A percentile compares a stretch with the other conserved stretches of the same genome.
Evolutionary conservation across 768 basidiomycete genomes (phyloP).

Genomic region (Rickenella mellea): DNA sequence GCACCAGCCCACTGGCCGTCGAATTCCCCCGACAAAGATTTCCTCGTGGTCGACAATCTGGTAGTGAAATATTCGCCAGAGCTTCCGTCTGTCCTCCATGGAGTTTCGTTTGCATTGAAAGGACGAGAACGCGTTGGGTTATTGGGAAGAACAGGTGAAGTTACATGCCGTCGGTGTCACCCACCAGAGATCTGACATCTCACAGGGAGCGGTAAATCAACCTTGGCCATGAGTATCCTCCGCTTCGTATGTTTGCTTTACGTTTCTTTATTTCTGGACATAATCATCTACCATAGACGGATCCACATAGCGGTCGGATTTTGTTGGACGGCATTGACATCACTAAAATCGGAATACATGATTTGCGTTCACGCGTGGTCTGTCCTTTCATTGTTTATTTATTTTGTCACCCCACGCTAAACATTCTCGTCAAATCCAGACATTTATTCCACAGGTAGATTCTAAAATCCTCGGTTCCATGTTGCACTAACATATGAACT

Average conservation of each 20-base stretch:
- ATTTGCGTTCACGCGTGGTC: conserved; percentile 16
- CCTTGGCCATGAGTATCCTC: conserved; percentile 30
- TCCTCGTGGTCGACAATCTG: conserved; percentile 67
- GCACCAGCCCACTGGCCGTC: conserved; percentile 94
- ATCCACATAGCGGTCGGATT: conserved; percentile 25
- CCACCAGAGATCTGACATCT: too few species aligned
- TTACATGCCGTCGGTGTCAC: too few species aligned
- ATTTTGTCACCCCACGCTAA: too few species aligned
- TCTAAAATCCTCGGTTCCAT: too few species aligned
- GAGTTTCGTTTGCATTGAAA: conserved; percentile 62
- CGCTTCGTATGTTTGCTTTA: conserved; percentile 49
- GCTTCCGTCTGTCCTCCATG: conserved; percentile 69
- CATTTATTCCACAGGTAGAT: too few species aligned
- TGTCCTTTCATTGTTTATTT: too few species aligned
- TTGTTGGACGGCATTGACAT: conserved; percentile 32
- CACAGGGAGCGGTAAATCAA: conserved; percentile 74
- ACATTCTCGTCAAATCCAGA: too few species aligned
- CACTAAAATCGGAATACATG: conserved; percentile 26
- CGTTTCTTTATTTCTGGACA: conserved; percentile 86
- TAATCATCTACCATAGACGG: too few species aligned
- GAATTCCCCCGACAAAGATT: conserved; percentile 35
- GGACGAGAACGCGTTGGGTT: conserved; percentile 71
- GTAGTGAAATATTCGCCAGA: conserved; percentile 79
- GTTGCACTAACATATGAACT: conserved; percentile 46
- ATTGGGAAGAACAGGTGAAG: conserved; percentile 71